Conservation (phyloP, 495 filamentous ascomycete species). For the Penicillium malachiteum region DNA sequence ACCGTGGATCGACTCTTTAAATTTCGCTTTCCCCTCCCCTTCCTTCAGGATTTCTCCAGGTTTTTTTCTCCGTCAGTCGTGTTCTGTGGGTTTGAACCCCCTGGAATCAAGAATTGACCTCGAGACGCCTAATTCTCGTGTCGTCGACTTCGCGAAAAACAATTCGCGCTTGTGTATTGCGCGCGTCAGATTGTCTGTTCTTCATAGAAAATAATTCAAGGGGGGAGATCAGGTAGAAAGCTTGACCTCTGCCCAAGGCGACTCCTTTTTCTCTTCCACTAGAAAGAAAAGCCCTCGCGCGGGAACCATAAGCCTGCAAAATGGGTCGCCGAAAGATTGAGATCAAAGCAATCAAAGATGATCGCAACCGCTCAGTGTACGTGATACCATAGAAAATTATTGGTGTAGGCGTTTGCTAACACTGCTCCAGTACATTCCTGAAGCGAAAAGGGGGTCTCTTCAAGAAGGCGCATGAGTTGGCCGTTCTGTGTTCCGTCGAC, state of each 20-base stretch:
- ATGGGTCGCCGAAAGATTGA: slow-evolving; percentile 86
- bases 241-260: not conserved
- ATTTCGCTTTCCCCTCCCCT: not conserved
- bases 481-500: slow-evolving; percentile 95
- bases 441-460: slow-evolving; percentile 98
- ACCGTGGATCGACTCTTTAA: not conserved
- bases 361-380: slow-evolving; percentile 98
- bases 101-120: not conserved
- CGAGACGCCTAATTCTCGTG: not conserved
- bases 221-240: not conserved
- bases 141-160: not conserved
- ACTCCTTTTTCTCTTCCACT: not conserved
- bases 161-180: too few species aligned
- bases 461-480: slow-evolving; percentile 99
- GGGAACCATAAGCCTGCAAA: slow-evolving; percentile 18
- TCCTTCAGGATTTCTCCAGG: not conserved
- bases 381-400: slow-evolving; percentile 28
- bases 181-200: too few species aligned
- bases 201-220: too few species aligned
- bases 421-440: slow-evolving; percentile 74
- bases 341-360: slow-evolving; percentile 99
- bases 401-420: not conserved
- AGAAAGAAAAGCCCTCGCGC: not conserved
- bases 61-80: too few species aligned
- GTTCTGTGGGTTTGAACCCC: not conserved